Base-by-base conservation (phyloP, 805 yeast genomes). In the Zygosaccharomyces lentus region DNA sequence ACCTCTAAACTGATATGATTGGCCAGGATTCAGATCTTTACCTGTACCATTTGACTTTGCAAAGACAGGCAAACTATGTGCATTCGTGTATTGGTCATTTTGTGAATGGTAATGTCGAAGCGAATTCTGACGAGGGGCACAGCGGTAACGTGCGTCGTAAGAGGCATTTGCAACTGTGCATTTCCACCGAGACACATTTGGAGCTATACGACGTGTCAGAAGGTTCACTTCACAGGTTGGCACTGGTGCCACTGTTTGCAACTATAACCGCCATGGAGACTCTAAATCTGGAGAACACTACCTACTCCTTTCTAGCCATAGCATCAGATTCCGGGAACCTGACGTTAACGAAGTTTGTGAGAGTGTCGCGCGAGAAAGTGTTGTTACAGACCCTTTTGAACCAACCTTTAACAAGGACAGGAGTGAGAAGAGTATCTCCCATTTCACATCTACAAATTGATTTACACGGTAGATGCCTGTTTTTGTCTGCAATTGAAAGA, bases 261-360 rank as follows among this genome's bases (percentile, higher is more conserved):
- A 71, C 76, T 5, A 68, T 90, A 2, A 71, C 88, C 37, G 50
- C 69, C 3, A 65, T 87, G 9, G 69, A 68, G 5, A 69, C 76
- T 19, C 65, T 87, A 45, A 73, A 78, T 16, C 61, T 75, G 9
- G 70, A 77, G 0, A 87, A 84, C 0, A 59, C 78, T 0, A 61
- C 70, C 0, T 71, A 68, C 44, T 93, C 87, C 52, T 68, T 69
- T 23, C 49, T 90, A n/a, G 75, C 82, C 6, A 59, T 87, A 2
- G 77, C 91, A 0, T 80, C 93, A 0, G 97, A 90, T 58, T 76
- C 95, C 1, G 97, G 97, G 0, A 78, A 79, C 48, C 51, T 89
- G 16, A 68, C 79, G 0, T 59, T 86, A 0, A 64, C 81, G 9
- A 76, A 78, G 45, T 73, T 75, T 47, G 64, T 72, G 15, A 46